Evolutionary conservation across 2,329 filamentous ascomycete genomes (phyloP).

Genomic region (Aureobasidium musti): DNA sequence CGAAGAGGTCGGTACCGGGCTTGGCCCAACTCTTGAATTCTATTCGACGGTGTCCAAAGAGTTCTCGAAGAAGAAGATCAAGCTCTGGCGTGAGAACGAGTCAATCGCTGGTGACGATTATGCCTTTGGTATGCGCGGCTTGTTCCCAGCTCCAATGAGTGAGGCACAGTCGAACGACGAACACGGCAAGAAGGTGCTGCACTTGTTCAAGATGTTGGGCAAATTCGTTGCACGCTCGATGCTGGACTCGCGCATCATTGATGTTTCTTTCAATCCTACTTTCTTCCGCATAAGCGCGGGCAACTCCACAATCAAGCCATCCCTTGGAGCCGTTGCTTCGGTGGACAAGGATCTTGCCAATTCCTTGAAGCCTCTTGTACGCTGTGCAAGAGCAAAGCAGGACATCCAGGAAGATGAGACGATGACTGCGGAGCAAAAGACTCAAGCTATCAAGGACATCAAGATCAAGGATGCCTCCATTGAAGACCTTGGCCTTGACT

Average conservation of each 20-base stretch:
- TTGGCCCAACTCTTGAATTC: constrained; percentile 95
- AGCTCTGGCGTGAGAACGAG: constrained; percentile 93
- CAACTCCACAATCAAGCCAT: constrained; percentile 69
- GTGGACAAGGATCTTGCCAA: constrained; percentile 85
- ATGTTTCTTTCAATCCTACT: constrained; percentile 94
- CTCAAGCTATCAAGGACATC: constrained; percentile 67
- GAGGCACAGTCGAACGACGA: constrained; percentile 71
- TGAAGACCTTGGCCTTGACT: constrained; percentile 88
- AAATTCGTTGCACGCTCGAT: constrained; percentile 98
- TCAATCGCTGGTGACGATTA: constrained; percentile 70
- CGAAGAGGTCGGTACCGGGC: constrained; percentile 93
- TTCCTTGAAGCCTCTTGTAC: constrained; percentile 83
- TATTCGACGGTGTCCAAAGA: constrained; percentile 97
- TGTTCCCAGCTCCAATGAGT: constrained; percentile 91
- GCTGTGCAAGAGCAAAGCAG: constrained; percentile 80
- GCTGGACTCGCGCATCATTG: constrained; percentile 97
- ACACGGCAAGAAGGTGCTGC: constrained; percentile 82
- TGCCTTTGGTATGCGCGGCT: constrained; percentile 77
- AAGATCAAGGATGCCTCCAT: constrained; percentile 73
- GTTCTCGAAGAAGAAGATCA: constrained; percentile 95
- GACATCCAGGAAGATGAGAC: constrained; percentile 71
- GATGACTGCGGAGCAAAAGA: constrained; percentile 69
- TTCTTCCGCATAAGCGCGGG: constrained; percentile 92
- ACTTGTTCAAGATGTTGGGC: constrained; percentile 88
- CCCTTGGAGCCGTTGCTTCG: constrained; percentile 82